Evolutionary conservation across 225 moss, liverwort and hornwort species (phyloP).

Genomic region (Polytrichum formosum): DNA sequence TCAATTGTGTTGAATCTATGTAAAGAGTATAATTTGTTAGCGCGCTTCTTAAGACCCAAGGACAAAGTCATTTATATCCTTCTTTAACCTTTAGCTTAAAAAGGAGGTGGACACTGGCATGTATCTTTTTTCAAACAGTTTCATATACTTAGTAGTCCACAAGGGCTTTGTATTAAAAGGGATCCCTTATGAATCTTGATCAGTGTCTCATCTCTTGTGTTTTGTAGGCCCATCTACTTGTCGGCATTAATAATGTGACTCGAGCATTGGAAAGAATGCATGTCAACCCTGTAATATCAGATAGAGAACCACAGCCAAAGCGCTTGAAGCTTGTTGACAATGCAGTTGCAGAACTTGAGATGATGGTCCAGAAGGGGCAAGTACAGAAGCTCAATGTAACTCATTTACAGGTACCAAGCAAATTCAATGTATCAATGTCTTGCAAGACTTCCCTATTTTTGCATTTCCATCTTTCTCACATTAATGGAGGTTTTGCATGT

Average conservation of each 20-base stretch:
- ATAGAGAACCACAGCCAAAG: slow-evolving; percentile 26
- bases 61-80: not conserved
- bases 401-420: slow-evolving; percentile 34
- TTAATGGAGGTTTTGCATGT: too few relatives aligned
- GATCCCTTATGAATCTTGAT: too few relatives aligned
- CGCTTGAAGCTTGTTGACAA: slow-evolving; percentile 26
- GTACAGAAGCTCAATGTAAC: slow-evolving; percentile 12
- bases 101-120: not conserved
- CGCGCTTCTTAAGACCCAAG: not conserved
- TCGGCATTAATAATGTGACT: slow-evolving; percentile 66
- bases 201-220: not conserved
- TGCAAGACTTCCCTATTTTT: too few relatives aligned
- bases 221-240: slow-evolving; percentile 49
- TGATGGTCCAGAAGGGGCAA: slow-evolving; percentile 13
- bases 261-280: slow-evolving; percentile 65
- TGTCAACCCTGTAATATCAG: slow-evolving; percentile 15
- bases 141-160: not conserved
- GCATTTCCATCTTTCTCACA: too few relatives aligned
- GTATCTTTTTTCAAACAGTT: not conserved
- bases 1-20: not conserved
- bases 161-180: too few relatives aligned
- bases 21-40: too few relatives aligned
- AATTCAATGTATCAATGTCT: too few relatives aligned
- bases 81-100: not conserved
- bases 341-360: slow-evolving; percentile 24